Base-by-base conservation (phyloP, 2,329 filamentous ascomycete species). In the Rhinocladiella similis region DNA sequence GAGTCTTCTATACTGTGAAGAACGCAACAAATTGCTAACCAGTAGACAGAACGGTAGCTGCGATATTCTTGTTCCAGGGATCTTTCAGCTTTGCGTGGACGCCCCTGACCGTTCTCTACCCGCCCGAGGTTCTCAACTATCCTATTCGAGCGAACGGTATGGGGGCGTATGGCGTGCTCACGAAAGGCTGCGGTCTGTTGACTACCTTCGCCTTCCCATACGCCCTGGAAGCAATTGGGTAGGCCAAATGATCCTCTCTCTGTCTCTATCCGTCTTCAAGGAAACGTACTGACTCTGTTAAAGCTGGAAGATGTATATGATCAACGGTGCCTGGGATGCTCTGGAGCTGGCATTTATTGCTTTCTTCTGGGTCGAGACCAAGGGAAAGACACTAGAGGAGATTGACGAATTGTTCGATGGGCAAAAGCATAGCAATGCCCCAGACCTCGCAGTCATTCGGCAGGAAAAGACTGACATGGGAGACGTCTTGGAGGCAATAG, bases 61-160 rank as follows among this genome's bases (percentile, higher is more conserved):
- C 75, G 12, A 79, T 82, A 64, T 82, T 82, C 63, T 66, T 82
- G 1, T 82, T 81, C 63, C 76, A 80, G 53, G 79, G 77, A 0
- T 76, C 75, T 51, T 83, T 81, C 62, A 60, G 66, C 3, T 67
- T 81, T 16, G 77, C 72, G 0, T 79, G 75, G 75, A 81, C 78
- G 5, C 78, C 78, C 3, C 63, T 82, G 27, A 66, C 76, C 0
- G 75, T 72, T 49, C 67, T 80, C 1, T 81, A 81, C 56, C 77
- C 78, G 1, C 72, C 77, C 0, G 79, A 81, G 64, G 70, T 80
- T 5, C 70, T 80, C 65, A 75, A 77, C 61, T 80, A 79, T 60
- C 73, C 75, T 0, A 77, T 80, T 41, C 73, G 78, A 35, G 77
- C 77, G 0, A 78, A 77, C 43, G 78, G 77, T 1, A 61, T 79